Evolutionary conservation across 1,284 basidiomycete genomes (phyloP), one percentile per base, ranked within the genome.

Genomic region (Malassezia nana): DNA sequence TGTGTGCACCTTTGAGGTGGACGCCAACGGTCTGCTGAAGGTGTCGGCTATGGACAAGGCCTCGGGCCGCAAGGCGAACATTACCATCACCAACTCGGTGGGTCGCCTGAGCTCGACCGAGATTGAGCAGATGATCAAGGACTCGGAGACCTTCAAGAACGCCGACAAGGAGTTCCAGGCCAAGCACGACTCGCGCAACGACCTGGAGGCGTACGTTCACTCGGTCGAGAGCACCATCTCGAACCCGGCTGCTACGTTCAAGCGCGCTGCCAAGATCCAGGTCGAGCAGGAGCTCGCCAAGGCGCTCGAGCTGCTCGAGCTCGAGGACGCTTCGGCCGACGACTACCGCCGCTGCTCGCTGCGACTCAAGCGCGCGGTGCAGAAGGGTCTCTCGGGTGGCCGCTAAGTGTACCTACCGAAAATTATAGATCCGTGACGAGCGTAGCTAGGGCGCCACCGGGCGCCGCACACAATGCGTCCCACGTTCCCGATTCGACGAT

Each of bases 401-500:
- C 65, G 65, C 55, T 67, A 65, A 67, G 46, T 32, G 28, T 2
- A 33, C 30, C 16, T 28, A 24, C 30, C n/a, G 18, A 39, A 41
- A 46, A 24, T 32, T 47, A 33, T 47, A 18, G 18, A n/a, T 41
- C 26, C 18, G 39, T 22, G 18, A 40, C 38, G 28, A 38, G 35
- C 35, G 35, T 38, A 18, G 28, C 25, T 25, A 39, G 15, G 9
- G 35, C 29, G 30, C 24, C 8, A 16, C 16, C 8, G 16, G 35
- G 24, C 29, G 30, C 45, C 30, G 33, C n/a, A 15, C 35, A 16
- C 25, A 38, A 18, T 22, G 46, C 35, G 28, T 29, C 28, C 48
- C 48, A 94, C 79, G 62, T 65, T 82, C 77, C 90, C 61, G 87
- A 77, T 76, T 95, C 89, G 9, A 78, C 84, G 16, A 94, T 80